Percentiles rank a stretch among this genome's conserved stretches.
These are phyloP conservation scores for Tetrahymena elliotti DNA, from an alignment of 73 alveolate genomes.

Conservation along the genomic window DNA sequence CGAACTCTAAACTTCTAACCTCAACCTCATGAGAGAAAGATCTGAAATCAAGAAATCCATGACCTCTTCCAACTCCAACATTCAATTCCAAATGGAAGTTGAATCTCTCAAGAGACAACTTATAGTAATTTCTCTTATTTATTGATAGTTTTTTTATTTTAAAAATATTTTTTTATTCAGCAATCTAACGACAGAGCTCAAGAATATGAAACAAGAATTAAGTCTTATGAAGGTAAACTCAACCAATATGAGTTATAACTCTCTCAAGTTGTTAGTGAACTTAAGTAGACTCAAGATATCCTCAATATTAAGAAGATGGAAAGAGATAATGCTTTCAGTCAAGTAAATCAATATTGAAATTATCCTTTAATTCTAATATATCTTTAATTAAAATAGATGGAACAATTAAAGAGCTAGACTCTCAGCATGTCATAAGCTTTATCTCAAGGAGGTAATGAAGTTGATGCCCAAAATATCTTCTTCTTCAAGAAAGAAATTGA, in stretches of 20 bases:
- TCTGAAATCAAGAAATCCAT: neutral
- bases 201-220: neutral
- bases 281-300: neutral
- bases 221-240: neutral
- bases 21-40: neutral
- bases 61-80: neutral
- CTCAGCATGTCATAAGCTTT: constrained; percentile 2
- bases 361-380: neutral
- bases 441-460: neutral
- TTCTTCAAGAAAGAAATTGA: neutral
- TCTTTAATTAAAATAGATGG: neutral
- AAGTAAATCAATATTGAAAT: neutral
- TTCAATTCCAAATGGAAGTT: neutral
- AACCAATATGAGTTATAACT: neutral
- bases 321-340: neutral
- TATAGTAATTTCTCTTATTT: neutral
- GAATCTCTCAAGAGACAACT: neutral
- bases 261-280: neutral
- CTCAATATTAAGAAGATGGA: neutral
- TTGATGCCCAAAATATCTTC: neutral
- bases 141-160: neutral
- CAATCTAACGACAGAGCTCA: neutral
- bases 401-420: neutral
- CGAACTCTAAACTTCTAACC: neutral
- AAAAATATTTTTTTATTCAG: neutral